Evolutionary conservation across 257 asterid genomes (phyloP).

Genomic region (Primulina tabacum): DNA sequence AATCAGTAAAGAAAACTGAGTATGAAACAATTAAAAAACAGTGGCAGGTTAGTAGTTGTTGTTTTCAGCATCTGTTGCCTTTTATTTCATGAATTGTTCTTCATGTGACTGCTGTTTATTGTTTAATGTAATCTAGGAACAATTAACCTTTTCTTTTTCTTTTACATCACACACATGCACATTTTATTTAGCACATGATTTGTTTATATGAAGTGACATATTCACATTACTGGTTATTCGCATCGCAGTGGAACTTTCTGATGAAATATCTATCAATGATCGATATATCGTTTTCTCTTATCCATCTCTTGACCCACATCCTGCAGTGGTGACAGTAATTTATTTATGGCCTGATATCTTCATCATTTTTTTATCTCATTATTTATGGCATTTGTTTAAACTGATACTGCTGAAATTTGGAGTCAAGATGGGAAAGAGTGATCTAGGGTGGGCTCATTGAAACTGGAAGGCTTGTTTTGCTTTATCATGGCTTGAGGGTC

Average conservation of each 20-base stretch:
- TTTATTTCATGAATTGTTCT: conserved; percentile 8
- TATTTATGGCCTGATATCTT: not conserved
- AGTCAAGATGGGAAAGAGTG: not conserved
- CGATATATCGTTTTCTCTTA: not conserved
- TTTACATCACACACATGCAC: not conserved
- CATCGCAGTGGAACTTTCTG: too few relatives aligned
- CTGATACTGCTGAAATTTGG: not conserved
- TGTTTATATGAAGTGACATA: not conserved
- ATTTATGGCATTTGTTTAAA: not conserved
- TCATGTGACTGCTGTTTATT: not conserved
- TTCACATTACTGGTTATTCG: not conserved
- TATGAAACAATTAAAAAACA: conserved; percentile 82
- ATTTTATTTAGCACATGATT: not conserved
- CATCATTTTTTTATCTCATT: not conserved
- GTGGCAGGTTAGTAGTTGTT: conserved; percentile 85
- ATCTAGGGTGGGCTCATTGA: not conserved
- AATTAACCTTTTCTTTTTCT: conserved; percentile 11
- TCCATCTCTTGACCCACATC: not conserved
- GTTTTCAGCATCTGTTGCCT: conserved; percentile 10
- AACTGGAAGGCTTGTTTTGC: not conserved
- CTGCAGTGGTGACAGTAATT: not conserved
- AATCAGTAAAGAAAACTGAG: conserved; percentile 64
- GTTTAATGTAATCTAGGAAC: not conserved
- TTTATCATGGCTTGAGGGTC: conserved; percentile 5
- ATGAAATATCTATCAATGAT: too few relatives aligned